A percentile compares a stretch with the other conserved stretches of the same genome.
These are phyloP conservation scores for Schoenoplectus triqueter DNA, from an alignment of 202 grass and related monocot genomes.

Conservation along the genomic window DNA sequence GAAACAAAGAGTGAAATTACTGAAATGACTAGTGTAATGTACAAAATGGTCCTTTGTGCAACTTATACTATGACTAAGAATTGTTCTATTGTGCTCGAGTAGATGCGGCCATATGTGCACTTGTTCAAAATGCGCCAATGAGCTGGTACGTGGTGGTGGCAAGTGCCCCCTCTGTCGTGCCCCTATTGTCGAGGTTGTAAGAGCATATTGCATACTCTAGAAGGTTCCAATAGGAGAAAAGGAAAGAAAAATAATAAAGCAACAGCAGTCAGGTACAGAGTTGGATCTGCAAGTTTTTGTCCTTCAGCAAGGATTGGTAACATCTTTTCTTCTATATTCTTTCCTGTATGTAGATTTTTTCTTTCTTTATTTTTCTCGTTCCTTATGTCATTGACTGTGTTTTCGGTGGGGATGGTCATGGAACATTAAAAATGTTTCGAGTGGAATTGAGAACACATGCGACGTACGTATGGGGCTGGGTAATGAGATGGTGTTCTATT, in stretches of 20 bases:
- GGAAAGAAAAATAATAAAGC: slow-evolving; percentile 32
- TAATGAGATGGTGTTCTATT: slow-evolving; percentile 53
- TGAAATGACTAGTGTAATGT: slow-evolving; percentile 20
- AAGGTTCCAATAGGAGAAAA: slow-evolving; percentile 22
- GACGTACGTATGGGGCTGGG: slow-evolving; percentile 35
- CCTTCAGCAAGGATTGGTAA: slow-evolving; percentile 24
- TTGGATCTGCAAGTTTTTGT: slow-evolving; percentile 46
- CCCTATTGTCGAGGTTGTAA: slow-evolving; percentile 84
- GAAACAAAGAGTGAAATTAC: not conserved
- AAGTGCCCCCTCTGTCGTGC: slow-evolving; percentile 97
- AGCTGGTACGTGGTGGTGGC: slow-evolving; percentile 74
- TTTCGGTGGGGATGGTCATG: slow-evolving; percentile 47
- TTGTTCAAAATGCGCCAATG: slow-evolving; percentile 95
- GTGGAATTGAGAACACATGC: slow-evolving; percentile 20
- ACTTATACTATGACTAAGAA: slow-evolving; percentile 5
- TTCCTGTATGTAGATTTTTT: slow-evolving; percentile 35
- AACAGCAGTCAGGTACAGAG: slow-evolving; percentile 48
- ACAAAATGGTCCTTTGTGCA: not conserved
- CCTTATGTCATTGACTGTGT: slow-evolving; percentile 49
- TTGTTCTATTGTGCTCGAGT: slow-evolving; percentile 23
- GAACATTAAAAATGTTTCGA: slow-evolving; percentile 35
- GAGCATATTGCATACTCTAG: slow-evolving; percentile 79
- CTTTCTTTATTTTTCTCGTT: slow-evolving; percentile 39
- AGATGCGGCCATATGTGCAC: slow-evolving; percentile 99
- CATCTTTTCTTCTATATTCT: slow-evolving; percentile 28